Evolutionary conservation across 169 alveolate species (phyloP).

Genomic region (Cryptosporidium sp.): DNA sequence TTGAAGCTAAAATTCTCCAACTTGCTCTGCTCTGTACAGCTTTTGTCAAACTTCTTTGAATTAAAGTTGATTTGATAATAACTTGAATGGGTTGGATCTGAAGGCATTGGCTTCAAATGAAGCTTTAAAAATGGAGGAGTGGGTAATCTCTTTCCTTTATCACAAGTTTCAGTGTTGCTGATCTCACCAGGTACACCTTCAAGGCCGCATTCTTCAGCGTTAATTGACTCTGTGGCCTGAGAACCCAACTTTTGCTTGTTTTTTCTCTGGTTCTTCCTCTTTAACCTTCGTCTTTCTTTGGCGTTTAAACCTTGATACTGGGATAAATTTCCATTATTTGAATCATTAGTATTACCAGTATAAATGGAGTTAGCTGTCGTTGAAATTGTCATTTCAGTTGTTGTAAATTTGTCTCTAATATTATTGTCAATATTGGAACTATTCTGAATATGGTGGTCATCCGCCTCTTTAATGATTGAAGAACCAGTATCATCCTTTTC

Average conservation of each 20-base stretch:
- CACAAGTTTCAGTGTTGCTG: background rate
- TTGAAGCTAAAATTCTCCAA: slow-evolving; percentile 11
- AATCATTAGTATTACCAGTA: background rate
- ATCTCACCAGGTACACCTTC: background rate
- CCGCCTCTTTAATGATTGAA: background rate
- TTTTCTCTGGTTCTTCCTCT: slow-evolving; percentile 76
- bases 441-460: background rate
- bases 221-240: background rate
- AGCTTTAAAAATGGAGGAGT: slow-evolving; percentile 68
- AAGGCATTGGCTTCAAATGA: slow-evolving; percentile 69
- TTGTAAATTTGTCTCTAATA: background rate
- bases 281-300: slow-evolving; percentile 69
- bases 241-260: slow-evolving; percentile 23
- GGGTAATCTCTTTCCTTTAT: background rate
- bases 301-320: slow-evolving; percentile 52
- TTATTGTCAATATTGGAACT: background rate
- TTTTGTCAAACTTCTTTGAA: background rate
- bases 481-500: slow-evolving; percentile 64
- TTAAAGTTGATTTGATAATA: slow-evolving; percentile 39
- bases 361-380: background rate
- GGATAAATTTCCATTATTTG: background rate
- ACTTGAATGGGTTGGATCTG: slow-evolving; percentile 57
- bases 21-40: background rate
- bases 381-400: background rate
- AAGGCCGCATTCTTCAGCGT: background rate